A percentile compares a stretch with the other conserved stretches of the same genome.
Conservation (phyloP, 176 grass and related monocot genomes). For the Olyra latifolia region DNA sequence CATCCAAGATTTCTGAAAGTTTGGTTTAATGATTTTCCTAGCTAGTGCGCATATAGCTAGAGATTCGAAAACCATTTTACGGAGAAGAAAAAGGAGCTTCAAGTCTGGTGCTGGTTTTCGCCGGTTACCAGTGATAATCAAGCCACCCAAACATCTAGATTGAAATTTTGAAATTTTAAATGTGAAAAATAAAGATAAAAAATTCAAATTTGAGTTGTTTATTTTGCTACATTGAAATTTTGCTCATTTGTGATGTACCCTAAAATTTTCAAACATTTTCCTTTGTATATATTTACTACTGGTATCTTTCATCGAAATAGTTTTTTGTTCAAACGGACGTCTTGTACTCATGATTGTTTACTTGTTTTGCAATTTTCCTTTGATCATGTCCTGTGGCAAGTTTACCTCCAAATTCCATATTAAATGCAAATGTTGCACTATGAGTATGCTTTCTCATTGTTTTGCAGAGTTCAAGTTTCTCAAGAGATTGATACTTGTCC, state of each 20-base stretch:
- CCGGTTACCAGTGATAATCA: background rate
- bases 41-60: slow-evolving; percentile 1
- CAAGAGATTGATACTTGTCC: slow-evolving; percentile 88
- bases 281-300: slow-evolving; percentile 8
- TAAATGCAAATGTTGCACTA: slow-evolving; percentile 5
- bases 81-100: background rate
- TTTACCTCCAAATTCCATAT: slow-evolving; percentile 3
- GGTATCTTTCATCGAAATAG: background rate
- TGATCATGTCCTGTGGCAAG: slow-evolving; percentile 8
- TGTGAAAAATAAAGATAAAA: background rate
- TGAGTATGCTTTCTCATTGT: slow-evolving; percentile 28
- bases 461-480: slow-evolving; percentile 92
- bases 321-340: background rate
- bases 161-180: background rate
- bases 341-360: background rate
- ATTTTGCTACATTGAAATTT: background rate
- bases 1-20: background rate
- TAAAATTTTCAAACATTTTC: background rate
- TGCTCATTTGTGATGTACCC: background rate
- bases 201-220: background rate
- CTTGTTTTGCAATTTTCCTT: background rate
- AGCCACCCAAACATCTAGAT: background rate
- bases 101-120: background rate
- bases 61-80: background rate
- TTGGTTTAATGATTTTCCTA: background rate